A percentile compares a stretch with the other conserved stretches of the same genome.
Conservation (phyloP, 2,329 filamentous ascomycete genomes). For the Apiospora pterosperma region DNA sequence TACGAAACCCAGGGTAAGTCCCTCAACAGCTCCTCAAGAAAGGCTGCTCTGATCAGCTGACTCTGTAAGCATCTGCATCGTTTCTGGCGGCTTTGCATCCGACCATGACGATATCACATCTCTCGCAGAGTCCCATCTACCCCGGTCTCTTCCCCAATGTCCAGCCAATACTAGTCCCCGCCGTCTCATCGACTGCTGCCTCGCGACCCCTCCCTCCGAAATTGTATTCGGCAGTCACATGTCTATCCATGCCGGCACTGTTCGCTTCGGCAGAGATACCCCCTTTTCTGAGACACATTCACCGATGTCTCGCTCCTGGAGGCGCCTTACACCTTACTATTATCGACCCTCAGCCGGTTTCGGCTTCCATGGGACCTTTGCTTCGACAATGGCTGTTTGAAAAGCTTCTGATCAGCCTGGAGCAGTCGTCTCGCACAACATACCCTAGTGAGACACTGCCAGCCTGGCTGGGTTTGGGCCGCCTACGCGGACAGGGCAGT, state of each 20-base stretch:
- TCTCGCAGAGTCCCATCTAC: slow-evolving; percentile 40
- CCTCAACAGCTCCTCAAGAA: not conserved
- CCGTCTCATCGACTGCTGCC: slow-evolving; percentile 27
- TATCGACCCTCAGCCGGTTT: slow-evolving; percentile 59
- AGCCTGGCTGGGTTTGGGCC: slow-evolving; percentile 54
- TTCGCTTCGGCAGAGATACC: slow-evolving; percentile 56
- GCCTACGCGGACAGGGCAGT: slow-evolving; percentile 45
- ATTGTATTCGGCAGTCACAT: slow-evolving; percentile 47
- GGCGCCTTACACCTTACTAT: slow-evolving; percentile 58
- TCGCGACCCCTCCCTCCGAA: slow-evolving; percentile 34
- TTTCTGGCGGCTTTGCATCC: slow-evolving; percentile 45
- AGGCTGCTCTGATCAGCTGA: not conserved
- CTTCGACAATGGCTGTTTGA: slow-evolving; percentile 61
- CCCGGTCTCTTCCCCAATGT: slow-evolving; percentile 36
- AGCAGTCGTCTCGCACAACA: slow-evolving; percentile 55
- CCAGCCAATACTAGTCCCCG: slow-evolving; percentile 25
- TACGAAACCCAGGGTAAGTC: slow-evolving; percentile 48
- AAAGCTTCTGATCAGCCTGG: slow-evolving; percentile 56
- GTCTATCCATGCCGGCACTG: slow-evolving; percentile 53
- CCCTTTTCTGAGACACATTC: slow-evolving; percentile 51
- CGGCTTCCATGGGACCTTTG: slow-evolving; percentile 52
- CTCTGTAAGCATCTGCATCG: slow-evolving; percentile 40
- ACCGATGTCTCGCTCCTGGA: slow-evolving; percentile 50
- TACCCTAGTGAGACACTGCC: slow-evolving; percentile 58
- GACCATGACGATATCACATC: slow-evolving; percentile 39